Percentiles rank a stretch among this genome's conserved stretches.
Conservation (phyloP, 192 early-diverging fungal genomes). For the Backusella mclennaniae region DNA sequence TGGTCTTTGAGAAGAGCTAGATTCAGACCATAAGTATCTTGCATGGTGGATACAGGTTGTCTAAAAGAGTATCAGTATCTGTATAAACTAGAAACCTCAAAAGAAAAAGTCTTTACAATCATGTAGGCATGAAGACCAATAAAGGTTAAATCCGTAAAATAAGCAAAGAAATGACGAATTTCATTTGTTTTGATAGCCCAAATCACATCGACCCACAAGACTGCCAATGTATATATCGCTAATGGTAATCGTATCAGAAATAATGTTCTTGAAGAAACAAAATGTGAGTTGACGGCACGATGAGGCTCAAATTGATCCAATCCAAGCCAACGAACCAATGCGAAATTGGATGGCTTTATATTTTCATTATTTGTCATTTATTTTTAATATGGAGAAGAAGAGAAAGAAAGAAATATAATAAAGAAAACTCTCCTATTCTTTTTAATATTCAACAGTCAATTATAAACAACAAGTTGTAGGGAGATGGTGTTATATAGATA, state of each 20-base stretch:
- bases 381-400: background rate
- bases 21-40: conserved; percentile 10
- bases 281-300: conserved; percentile 33
- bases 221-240: conserved; percentile 11
- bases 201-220: conserved; percentile 23
- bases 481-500: background rate
- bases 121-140: conserved; percentile 29
- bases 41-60: conserved; percentile 22
- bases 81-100: background rate
- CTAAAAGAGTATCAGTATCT: background rate
- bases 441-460: background rate
- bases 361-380: background rate
- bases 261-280: conserved; percentile 18
- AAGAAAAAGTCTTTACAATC: conserved; percentile 13
- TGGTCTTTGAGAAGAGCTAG: background rate
- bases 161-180: conserved; percentile 21
- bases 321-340: conserved; percentile 25
- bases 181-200: background rate
- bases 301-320: conserved; percentile 40
- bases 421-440: background rate
- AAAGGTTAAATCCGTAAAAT: conserved; percentile 32
- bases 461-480: background rate
- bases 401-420: background rate
- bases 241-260: conserved; percentile 15
- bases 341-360: background rate